Base-by-base conservation (phyloP, 2,329 filamentous ascomycete genomes). In the Aureobasidium melanogenum region DNA sequence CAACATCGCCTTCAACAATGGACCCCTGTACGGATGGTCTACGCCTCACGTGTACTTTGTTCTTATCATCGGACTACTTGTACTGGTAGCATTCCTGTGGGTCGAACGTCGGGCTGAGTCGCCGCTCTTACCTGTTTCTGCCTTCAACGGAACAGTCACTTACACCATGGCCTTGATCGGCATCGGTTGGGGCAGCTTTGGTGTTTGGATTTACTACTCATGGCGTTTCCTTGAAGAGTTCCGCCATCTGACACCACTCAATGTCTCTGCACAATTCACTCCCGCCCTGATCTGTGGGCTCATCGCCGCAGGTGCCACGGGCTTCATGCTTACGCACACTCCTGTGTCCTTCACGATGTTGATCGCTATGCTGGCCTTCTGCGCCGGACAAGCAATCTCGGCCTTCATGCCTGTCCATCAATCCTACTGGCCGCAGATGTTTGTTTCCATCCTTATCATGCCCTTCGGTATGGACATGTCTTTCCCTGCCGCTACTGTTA, bases 111-210 rank as follows among this genome's bases (percentile, higher is more conserved):
- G 67, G 19, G 68, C 71, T 32, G 62, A 52, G 3, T 66, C 66
- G 24, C 70, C 71, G 3, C 64, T 72, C 12, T 63, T 73, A 9
- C 71, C 70, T 2, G 66, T 70, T 9, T 62, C 63, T 14, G 67
- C 67, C 9, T 57, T 73, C 41, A 71, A 67, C 62, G 67, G 66
- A 57, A 70, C 69, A 2, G 66, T 70, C 34, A 63, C 62, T 43
- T 71, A 65, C 57, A 67, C 71, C 26, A 67, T 73, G 50, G 66
- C 66, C 7, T 63, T 67, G 41, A 89, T 91, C 60, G 88, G 88
- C 2, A 89, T 86, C 1, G 87, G 88, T 15, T 90, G 87, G 88
- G 88, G 87, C 1, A 86, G 83, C 34, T 86, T 91, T 66, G 87
- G 65, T 69, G 24, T 63, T 65, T 75, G 73, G 73, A 67, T 74